phyloP scores from a whole-genome alignment of 2,329 filamentous ascomycete species.

The Microascus cirrosus region DNA sequence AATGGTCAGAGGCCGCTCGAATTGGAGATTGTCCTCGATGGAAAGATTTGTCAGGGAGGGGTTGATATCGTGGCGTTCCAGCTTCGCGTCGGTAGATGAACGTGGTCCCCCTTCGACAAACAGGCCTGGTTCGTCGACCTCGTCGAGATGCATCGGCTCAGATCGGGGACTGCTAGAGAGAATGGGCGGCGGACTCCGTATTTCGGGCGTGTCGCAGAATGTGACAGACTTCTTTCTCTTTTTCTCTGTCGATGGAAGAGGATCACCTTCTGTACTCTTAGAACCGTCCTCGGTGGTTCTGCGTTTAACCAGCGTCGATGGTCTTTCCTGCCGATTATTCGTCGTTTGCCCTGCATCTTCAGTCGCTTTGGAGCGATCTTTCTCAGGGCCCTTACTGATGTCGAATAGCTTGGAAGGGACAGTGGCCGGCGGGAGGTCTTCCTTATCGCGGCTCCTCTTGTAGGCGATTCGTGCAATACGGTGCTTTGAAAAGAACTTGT shows the following conservation, averaged over 20 bases:
- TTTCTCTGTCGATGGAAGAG: background rate
- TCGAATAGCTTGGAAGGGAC: background rate
- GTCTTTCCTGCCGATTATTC: background rate
- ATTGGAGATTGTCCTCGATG: background rate
- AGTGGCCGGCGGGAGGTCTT: slow-evolving; percentile 22
- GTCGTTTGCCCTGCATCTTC: background rate
- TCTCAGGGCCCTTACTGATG: background rate
- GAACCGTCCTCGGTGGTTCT: background rate
- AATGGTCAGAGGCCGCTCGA: background rate
- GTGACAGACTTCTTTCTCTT: slow-evolving; percentile 16
- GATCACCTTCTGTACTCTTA: background rate
- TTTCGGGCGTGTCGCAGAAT: slow-evolving; percentile 9
- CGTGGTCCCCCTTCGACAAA: background rate
- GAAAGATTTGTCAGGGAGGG: background rate
- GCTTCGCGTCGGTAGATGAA: background rate
- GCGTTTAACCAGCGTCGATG: background rate
- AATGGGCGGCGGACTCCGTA: background rate
- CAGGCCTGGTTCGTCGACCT: background rate
- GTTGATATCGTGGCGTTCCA: background rate
- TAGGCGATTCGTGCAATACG: slow-evolving; percentile 23
- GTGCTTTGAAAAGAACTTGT: slow-evolving; percentile 26
- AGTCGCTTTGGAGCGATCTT: background rate
- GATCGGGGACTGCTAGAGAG: background rate
- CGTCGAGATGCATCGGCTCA: background rate
- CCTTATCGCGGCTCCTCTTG: slow-evolving; percentile 23